Base-by-base conservation (phyloP, 257 asterid species). In the Primulina tabacum region DNA sequence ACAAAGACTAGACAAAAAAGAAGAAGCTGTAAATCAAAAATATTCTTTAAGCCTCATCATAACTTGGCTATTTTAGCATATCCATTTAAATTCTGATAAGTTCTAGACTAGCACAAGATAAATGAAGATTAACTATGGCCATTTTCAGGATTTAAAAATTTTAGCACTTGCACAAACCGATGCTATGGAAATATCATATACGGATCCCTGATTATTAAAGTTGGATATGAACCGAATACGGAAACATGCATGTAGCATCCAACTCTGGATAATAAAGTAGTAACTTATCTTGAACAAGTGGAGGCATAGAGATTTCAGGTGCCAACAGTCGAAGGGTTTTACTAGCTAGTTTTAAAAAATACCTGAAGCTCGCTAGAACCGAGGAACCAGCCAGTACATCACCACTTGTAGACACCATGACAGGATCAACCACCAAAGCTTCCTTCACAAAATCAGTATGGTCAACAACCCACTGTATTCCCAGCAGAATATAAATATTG, bases 391-490 rank as follows among this genome's bases (percentile, higher is more conserved):
- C 92, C 76, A 92, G 79, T 72, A 82, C 75, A 74, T 92, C 89
- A 61, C 98, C 98, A 71, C 96, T 90, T 26, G 99, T 93, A 75
- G 99, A 89, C 50, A 93, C 92, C 97, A 93, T 87, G 68, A 93
- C 99, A 76, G 99, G 99, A 84, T 93, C 99, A 76, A 90, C 99
- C 81, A 93, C 96, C 83, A 93, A 71, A 81, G 95, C 99, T 93
- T 86, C n/a, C 88, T 85, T 82, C 76, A 80, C 8, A 73, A 83
- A 80, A 78, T 61, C 37, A 57, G 65, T 35, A 55, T 64, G 37
- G 60, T 84, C 79, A 81, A 69, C 65, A 71, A 62, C 21, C 78
- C 11, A 55, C 52, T 9, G 6, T 7, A 24, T 50, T 32, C 18
- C 17, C 66, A 35, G 18, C 21, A 56, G 32, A 67, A 52, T 21